These are phyloP conservation scores for Penicillium italicum DNA, from an alignment of 2,329 filamentous ascomycete genomes.

Conservation along the genomic window DNA sequence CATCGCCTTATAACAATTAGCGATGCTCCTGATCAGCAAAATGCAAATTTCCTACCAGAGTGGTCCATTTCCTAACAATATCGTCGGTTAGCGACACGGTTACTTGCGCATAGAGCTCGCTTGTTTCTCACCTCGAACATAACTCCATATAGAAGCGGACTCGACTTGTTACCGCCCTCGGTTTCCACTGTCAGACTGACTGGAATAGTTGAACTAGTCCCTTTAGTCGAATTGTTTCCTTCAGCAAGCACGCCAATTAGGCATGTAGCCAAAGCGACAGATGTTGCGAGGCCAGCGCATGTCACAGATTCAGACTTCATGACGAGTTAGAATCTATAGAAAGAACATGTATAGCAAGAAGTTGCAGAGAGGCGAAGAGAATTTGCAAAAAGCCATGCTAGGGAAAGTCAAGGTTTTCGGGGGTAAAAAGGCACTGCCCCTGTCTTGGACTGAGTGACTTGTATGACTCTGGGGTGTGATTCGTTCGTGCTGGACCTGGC, in stretches of 20 bases:
- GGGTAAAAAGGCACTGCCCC: background rate
- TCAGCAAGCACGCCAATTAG: background rate
- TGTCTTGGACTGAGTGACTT: background rate
- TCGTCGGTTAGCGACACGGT: background rate
- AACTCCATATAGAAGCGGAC: slow-evolving; percentile 33
- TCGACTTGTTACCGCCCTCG: slow-evolving; percentile 33
- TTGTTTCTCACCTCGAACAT: slow-evolving; percentile 34
- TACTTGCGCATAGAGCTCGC: background rate
- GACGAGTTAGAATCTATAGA: background rate
- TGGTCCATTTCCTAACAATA: slow-evolving; percentile 33
- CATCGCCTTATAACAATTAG: slow-evolving; percentile 23
- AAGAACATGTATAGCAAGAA: background rate
- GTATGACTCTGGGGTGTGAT: background rate
- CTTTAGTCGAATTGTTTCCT: background rate
- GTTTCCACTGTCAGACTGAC: slow-evolving; percentile 24
- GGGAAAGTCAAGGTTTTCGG: background rate
- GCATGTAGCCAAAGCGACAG: slow-evolving; percentile 1
- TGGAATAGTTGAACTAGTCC: slow-evolving; percentile 12
- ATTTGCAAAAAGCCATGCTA: background rate
- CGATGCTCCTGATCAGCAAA: background rate
- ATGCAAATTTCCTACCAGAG: slow-evolving; percentile 21
- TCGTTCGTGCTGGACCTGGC: background rate
- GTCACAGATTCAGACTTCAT: slow-evolving; percentile 5
- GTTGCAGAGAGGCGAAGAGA: background rate
- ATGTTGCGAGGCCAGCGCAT: background rate